Evolutionary conservation across 2,329 filamentous ascomycete species (phyloP).

Genomic region (Ophiognomonia clavigignenti-juglandacearum): DNA sequence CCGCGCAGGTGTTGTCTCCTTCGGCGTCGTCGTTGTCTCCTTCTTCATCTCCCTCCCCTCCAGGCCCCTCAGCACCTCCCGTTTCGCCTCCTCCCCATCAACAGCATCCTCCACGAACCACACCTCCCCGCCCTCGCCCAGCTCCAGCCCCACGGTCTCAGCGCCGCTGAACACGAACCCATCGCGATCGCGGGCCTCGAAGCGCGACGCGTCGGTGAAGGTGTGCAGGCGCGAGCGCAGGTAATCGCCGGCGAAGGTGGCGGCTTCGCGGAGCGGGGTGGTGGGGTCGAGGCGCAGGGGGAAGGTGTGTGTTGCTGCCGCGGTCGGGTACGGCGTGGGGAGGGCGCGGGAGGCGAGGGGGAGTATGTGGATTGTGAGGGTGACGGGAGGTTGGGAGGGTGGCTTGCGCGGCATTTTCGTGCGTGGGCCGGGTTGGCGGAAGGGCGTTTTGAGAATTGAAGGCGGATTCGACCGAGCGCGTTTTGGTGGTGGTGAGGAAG

Average conservation of each 20-base stretch:
- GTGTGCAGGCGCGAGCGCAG: not conserved
- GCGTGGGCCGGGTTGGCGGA: no score
- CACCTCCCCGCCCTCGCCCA: slow-evolving; percentile 2
- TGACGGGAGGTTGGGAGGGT: not conserved
- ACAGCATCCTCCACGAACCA: slow-evolving; percentile 5
- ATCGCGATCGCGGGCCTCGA: slow-evolving; percentile 11
- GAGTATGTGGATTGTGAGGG: slow-evolving; percentile 3
- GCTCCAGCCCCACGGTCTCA: slow-evolving; percentile 6
- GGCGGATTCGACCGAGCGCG: no score
- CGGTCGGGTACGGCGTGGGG: not conserved
- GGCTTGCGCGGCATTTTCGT: not conserved
- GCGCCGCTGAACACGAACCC: slow-evolving; percentile 3
- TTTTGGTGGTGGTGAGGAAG: not conserved
- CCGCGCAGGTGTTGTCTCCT: no score
- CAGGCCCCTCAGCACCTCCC: not conserved
- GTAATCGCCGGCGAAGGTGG: slow-evolving; percentile 7
- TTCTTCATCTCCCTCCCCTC: no score
- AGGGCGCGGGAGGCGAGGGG: not conserved
- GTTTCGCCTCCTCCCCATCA: not conserved
- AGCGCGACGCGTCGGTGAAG: slow-evolving; percentile 3
- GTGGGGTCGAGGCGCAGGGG: slow-evolving; percentile 6
- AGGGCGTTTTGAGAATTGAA: no score
- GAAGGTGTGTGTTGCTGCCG: not conserved
- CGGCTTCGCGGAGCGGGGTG: slow-evolving; percentile 10
- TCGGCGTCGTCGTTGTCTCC: not conserved